Evolutionary conservation across 257 asterid genomes (phyloP).

Genomic region (Penstemon eatonii): DNA sequence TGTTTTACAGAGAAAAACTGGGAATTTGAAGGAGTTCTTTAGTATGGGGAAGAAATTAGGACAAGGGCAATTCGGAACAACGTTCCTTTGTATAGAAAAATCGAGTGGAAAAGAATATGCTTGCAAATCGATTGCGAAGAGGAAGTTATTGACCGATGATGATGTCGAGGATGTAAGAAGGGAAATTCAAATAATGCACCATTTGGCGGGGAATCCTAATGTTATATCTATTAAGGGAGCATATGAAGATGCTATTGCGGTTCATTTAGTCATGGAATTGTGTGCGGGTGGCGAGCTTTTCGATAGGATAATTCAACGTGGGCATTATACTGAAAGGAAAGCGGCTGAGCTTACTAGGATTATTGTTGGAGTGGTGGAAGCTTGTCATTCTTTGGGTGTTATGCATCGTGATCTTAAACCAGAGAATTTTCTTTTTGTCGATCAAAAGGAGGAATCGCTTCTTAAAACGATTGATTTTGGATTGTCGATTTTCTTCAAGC

Average conservation of each 20-base stretch:
- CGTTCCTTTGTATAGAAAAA: slow-evolving; percentile 78
- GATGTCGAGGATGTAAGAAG: slow-evolving; percentile 97
- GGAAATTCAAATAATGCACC: slow-evolving; percentile 99
- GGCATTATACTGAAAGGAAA: slow-evolving; percentile 91
- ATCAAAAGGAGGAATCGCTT: slow-evolving; percentile 85
- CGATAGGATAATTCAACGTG: slow-evolving; percentile 85
- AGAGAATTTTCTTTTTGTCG: slow-evolving; percentile 85
- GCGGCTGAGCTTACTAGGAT: slow-evolving; percentile 97
- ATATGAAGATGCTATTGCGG: slow-evolving; percentile 83
- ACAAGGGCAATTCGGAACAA: slow-evolving; percentile 92
- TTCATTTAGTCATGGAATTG: slow-evolving; percentile 89
- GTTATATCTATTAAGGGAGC: slow-evolving; percentile 93
- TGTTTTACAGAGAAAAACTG: slow-evolving; percentile 71
- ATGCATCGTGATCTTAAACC: slow-evolving; percentile 99
- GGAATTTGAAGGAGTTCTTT: slow-evolving; percentile 76
- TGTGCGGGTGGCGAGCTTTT: slow-evolving; percentile 97
- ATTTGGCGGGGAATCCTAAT: slow-evolving; percentile 82
- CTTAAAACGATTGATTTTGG: slow-evolving; percentile 94
- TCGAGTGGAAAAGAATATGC: slow-evolving; percentile 69
- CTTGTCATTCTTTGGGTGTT: slow-evolving; percentile 93
- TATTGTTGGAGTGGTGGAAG: slow-evolving; percentile 91
- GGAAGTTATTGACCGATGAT: slow-evolving; percentile 80
- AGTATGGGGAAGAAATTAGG: slow-evolving; percentile 82
- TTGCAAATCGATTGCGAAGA: slow-evolving; percentile 92
- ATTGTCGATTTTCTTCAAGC: slow-evolving; percentile 87